phyloP scores from a whole-genome alignment of 805 yeast species.

The Wickerhamomyces ciferrii region DNA sequence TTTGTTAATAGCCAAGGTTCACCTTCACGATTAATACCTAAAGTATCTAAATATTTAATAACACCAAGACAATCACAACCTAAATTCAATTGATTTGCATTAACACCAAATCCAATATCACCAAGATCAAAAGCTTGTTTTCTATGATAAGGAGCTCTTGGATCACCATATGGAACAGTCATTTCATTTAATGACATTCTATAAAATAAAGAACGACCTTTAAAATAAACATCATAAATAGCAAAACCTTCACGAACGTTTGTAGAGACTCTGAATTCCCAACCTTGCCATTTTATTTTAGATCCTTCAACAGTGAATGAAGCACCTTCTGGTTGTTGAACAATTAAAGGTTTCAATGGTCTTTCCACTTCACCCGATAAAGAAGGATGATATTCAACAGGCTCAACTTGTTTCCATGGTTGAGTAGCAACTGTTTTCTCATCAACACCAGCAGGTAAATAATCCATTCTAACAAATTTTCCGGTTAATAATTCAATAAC shows the following conservation, averaged over 20 bases:
- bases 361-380: conserved; percentile 50
- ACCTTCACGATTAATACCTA: conserved; percentile 53
- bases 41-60: conserved; percentile 66
- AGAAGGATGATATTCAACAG: conserved; percentile 73
- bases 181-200: conserved; percentile 72
- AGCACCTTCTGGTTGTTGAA: conserved; percentile 77
- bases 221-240: conserved; percentile 64
- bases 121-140: conserved; percentile 86
- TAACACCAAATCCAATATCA: conserved; percentile 77
- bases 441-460: conserved; percentile 67
- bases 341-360: conserved; percentile 64
- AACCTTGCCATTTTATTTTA: conserved; percentile 74
- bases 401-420: conserved; percentile 55
- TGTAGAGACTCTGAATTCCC: conserved; percentile 71
- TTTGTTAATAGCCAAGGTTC: conserved; percentile 58
- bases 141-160: conserved; percentile 78
- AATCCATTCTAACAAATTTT: conserved; percentile 67
- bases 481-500: conserved; percentile 59
- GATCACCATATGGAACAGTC: conserved; percentile 88
- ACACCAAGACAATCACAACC: conserved; percentile 85
- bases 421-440: conserved; percentile 46
- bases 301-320: conserved; percentile 56
- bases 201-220: conserved; percentile 73
- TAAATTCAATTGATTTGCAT: conserved; percentile 59
- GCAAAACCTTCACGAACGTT: conserved; percentile 79